phyloP scores from a whole-genome alignment of 108 stramenopile species.

The Ochromonas danica region DNA sequence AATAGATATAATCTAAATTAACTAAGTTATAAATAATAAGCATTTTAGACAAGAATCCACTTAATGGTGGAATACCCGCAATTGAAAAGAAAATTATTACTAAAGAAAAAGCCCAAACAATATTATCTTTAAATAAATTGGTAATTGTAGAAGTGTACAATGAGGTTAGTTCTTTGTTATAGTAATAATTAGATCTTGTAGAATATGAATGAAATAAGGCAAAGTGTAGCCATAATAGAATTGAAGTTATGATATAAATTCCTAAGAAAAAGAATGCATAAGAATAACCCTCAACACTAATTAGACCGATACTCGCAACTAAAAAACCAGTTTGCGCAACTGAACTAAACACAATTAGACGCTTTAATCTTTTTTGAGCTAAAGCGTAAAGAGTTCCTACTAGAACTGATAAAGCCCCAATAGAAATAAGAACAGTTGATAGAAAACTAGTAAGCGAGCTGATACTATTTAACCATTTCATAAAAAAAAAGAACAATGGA shows the following conservation, averaged over 20 bases:
- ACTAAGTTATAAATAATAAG: neutral
- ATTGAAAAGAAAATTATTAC: conserved; percentile 19
- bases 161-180: neutral
- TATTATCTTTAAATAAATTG: neutral
- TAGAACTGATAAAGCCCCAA: neutral
- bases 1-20: conserved; percentile 26
- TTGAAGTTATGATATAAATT: conserved; percentile 8
- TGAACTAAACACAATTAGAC: conserved; percentile 9
- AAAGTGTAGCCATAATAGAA: neutral
- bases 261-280: neutral
- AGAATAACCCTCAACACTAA: neutral
- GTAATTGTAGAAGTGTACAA: neutral
- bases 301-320: neutral
- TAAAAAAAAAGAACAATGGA: neutral
- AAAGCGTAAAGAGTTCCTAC: conserved; percentile 1
- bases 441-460: neutral
- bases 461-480: conserved; percentile 4
- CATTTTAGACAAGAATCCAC: conserved; percentile 8
- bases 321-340: conserved; percentile 13
- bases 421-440: neutral
- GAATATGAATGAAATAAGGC: neutral
- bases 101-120: neutral
- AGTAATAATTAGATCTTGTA: neutral
- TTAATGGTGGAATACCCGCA: conserved; percentile 20
- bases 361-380: neutral